Percentiles rank a stretch among this genome's conserved stretches.
These are phyloP conservation scores for Parsonsia alboflavescens DNA, from an alignment of 257 asterid genomes.

Conservation along the genomic window DNA sequence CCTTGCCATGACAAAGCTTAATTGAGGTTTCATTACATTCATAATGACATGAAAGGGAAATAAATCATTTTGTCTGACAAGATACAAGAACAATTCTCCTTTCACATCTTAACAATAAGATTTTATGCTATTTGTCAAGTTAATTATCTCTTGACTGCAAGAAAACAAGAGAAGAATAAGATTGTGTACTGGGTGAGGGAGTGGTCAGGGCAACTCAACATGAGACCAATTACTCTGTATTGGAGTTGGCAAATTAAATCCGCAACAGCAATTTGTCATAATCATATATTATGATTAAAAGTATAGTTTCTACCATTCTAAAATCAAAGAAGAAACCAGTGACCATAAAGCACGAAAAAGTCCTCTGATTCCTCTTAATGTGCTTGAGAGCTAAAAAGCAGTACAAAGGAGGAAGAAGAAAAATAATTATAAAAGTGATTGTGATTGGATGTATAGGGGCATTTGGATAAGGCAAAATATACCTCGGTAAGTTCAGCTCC, in stretches of 20 bases:
- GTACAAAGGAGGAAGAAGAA: background rate
- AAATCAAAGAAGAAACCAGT: background rate
- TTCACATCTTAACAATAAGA: background rate
- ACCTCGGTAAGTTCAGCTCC: conserved; percentile 98
- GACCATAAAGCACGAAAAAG: background rate
- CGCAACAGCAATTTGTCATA: background rate
- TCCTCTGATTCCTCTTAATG: background rate
- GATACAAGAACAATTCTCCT: background rate
- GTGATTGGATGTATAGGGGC: background rate
- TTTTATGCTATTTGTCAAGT: background rate
- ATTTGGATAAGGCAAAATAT: background rate
- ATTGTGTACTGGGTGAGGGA: background rate
- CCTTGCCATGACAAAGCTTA: background rate
- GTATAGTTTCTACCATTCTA: background rate
- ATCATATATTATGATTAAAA: background rate
- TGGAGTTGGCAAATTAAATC: background rate
- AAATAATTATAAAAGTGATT: background rate
- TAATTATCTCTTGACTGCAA: background rate
- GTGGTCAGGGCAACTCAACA: background rate
- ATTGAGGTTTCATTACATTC: background rate
- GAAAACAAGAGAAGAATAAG: background rate
- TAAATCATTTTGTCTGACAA: background rate
- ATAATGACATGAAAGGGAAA: background rate
- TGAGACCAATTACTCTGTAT: background rate
- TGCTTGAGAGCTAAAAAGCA: background rate